Percentiles rank a stretch among this genome's conserved stretches.
Conservation (phyloP, 106 monocot genomes). For the Chionographis japonica region DNA sequence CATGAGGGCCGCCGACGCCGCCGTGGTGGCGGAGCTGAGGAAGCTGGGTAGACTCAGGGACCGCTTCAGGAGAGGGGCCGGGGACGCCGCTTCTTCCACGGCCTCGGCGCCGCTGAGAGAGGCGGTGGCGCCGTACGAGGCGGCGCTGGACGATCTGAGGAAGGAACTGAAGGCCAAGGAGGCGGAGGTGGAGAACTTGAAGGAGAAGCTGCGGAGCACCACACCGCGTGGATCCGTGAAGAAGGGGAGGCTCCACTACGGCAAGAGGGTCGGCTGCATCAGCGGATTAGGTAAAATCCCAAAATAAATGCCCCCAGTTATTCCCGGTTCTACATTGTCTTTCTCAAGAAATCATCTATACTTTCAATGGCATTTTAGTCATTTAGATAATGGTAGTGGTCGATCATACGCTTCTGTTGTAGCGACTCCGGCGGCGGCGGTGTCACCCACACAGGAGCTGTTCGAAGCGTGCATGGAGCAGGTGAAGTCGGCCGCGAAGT, state of each 20-base stretch:
- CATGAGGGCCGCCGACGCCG: slow-evolving; percentile 65
- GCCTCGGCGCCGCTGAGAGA: slow-evolving; percentile 33
- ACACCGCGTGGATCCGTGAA: slow-evolving; percentile 12
- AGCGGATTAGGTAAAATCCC: slow-evolving; percentile 15
- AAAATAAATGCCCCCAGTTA: too few species aligned
- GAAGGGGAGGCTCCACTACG: slow-evolving; percentile 16
- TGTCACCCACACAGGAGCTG: slow-evolving; percentile 58
- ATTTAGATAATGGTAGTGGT: neutral
- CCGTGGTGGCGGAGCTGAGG: slow-evolving; percentile 70
- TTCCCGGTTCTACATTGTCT: too few species aligned
- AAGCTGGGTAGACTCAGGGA: slow-evolving; percentile 62
- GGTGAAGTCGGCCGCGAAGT: slow-evolving; percentile 50
- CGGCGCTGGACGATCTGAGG: slow-evolving; percentile 69
- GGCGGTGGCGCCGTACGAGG: slow-evolving; percentile 85
- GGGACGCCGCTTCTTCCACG: neutral
- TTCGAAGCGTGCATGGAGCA: slow-evolving; percentile 57
- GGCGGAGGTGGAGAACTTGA: slow-evolving; percentile 56
- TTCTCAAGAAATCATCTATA: too few species aligned
- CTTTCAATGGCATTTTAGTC: too few species aligned
- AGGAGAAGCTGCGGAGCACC: slow-evolving; percentile 41
- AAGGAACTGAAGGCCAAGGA: slow-evolving; percentile 64
- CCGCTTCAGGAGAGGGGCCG: slow-evolving; percentile 41
- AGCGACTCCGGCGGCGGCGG: slow-evolving; percentile 10
- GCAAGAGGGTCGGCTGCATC: slow-evolving; percentile 30
- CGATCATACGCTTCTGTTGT: neutral